phyloP scores from a whole-genome alignment of 331 rosid genomes.

The Malus hybrid region DNA sequence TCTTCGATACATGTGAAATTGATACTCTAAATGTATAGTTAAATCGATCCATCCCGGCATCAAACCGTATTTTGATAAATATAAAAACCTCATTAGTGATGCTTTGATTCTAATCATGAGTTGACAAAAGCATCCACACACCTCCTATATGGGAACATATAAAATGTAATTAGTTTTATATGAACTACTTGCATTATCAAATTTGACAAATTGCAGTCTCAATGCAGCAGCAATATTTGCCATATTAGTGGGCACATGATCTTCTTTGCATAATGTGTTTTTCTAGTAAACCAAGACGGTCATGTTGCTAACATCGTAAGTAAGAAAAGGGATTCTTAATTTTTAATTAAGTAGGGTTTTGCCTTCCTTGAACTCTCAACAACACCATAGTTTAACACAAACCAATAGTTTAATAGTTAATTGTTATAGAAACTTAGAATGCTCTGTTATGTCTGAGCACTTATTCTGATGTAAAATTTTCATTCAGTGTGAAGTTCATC shows the following conservation, averaged over 20 bases:
- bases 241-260: slow-evolving; percentile 19
- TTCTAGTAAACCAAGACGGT: slow-evolving; percentile 14
- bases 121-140: slow-evolving; percentile 32
- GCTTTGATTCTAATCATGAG: slow-evolving; percentile 39
- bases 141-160: not conserved
- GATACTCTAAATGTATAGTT: too few relatives aligned
- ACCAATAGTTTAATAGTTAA: not conserved
- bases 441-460: not conserved
- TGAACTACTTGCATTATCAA: not conserved
- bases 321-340: not conserved
- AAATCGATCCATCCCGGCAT: not conserved
- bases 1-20: too few relatives aligned
- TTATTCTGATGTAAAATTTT: not conserved
- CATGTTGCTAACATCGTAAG: slow-evolving; percentile 7
- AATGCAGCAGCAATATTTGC: slow-evolving; percentile 13
- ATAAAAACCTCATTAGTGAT: slow-evolving; percentile 6
- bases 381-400: not conserved
- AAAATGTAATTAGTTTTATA: too few relatives aligned
- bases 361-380: slow-evolving; percentile 1
- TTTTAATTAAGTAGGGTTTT: not conserved
- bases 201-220: slow-evolving; percentile 19
- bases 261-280: slow-evolving; percentile 22
- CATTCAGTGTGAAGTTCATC: slow-evolving; percentile 39
- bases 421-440: not conserved
- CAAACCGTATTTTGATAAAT: not conserved